Evolutionary conservation across 1,284 basidiomycete species (phyloP), one percentile per base, ranked within the genome.

Genomic region (Somion occarium): DNA sequence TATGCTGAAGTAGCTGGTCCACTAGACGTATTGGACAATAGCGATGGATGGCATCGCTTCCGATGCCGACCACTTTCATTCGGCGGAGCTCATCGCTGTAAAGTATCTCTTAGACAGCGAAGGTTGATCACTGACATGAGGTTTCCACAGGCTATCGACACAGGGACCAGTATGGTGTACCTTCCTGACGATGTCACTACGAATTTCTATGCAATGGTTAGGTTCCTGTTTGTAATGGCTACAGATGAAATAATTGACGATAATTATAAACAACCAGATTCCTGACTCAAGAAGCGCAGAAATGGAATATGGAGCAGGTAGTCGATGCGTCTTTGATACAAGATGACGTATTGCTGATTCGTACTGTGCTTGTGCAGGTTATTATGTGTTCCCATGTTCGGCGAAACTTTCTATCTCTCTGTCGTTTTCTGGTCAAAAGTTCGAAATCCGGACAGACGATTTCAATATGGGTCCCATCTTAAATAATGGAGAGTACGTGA

Each of bases 381-480:
- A 75, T 59, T 82, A 74, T 61, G 69, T 72, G 0, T 80, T 69
- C 56, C 80, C 79, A 0, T 85, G 83, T 62, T 49, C 64, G 25
- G 52, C 65, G 1, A 48, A 54, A 1, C 58, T 71, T 27, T 53
- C 58, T 1, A 60, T 79, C 26, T 66, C 71, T 7, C 67, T 93
- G 39, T 70, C 69, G 1, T 83, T 93, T 60, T 76, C 73, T 44
- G 73, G 76, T 2, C 62, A 71, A 30, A 52, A 62, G 18, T 86
- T 84, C 64, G 23, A 64, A 18, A 71, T 92, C 54, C 72, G 75
- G 54, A 61, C 70, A 3, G 60, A 60, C 11, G 87, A 91, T 68
- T 85, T 92, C 71, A 90, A 87, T 65, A 69, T 89, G 5, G 88
- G 85, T 12, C 61, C 49, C 46, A 61, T 68, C 24, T 51, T 51